Evolutionary conservation across 768 basidiomycete genomes (phyloP).

Genomic region (Hemileccinum rubropunctum): DNA sequence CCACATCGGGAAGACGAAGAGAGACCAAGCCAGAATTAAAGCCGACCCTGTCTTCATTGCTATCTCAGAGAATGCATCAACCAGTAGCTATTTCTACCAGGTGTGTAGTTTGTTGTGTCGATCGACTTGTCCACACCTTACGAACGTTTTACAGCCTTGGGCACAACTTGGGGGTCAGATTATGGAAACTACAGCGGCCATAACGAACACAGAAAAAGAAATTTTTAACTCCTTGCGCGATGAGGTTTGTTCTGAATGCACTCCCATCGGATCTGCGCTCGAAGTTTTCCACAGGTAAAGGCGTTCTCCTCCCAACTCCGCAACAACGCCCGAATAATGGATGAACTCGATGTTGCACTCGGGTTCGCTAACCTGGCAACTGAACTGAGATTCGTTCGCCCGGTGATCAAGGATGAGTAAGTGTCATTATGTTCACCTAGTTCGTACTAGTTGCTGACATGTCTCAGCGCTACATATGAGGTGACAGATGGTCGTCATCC

Average conservation of each 20-base stretch:
- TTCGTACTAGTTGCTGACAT: slow-evolving; percentile 1
- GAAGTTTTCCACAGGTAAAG: slow-evolving; percentile 51
- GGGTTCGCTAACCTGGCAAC: slow-evolving; percentile 78
- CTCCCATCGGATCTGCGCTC: slow-evolving; percentile 2
- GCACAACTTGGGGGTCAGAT: slow-evolving; percentile 69
- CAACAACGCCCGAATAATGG: slow-evolving; percentile 72
- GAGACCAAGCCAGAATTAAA: slow-evolving; percentile 52
- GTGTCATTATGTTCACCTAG: slow-evolving; percentile 18
- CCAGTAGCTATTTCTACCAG: slow-evolving; percentile 65
- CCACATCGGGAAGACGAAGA: slow-evolving; percentile 63
- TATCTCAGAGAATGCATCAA: slow-evolving; percentile 62
- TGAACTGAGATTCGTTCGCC: slow-evolving; percentile 75
- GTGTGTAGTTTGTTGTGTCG: slow-evolving; percentile 32
- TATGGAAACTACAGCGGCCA: slow-evolving; percentile 49
- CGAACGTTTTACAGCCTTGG: slow-evolving; percentile 55
- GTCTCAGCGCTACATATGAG: slow-evolving; percentile 50
- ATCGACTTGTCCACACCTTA: not conserved
- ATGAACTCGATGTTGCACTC: slow-evolving; percentile 83
- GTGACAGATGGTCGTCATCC: slow-evolving; percentile 87
- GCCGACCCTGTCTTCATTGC: slow-evolving; percentile 49
- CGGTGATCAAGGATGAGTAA: slow-evolving; percentile 68
- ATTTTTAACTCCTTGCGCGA: slow-evolving; percentile 68
- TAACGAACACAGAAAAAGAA: slow-evolving; percentile 61
- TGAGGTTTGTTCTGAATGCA: slow-evolving; percentile 44
- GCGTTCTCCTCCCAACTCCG: slow-evolving; percentile 54